phyloP scores from a whole-genome alignment of 2,329 filamentous ascomycete genomes.

The Talaromyces sp. region DNA sequence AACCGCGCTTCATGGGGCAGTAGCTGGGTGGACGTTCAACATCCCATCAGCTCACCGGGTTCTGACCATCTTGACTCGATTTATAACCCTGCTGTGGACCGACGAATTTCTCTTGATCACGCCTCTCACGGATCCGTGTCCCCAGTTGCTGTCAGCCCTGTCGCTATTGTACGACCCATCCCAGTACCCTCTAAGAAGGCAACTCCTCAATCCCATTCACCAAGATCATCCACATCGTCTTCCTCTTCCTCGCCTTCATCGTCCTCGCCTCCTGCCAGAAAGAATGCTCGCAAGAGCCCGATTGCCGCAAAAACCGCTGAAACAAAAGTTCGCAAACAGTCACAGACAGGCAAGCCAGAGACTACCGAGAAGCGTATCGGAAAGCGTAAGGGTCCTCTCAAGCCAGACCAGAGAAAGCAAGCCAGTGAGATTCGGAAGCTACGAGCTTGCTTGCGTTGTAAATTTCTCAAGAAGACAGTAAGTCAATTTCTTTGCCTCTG shows the following conservation, averaged over 20 bases:
- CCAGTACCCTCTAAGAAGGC: conserved; percentile 47
- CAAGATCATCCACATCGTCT: conserved; percentile 56
- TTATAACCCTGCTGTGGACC: conserved; percentile 39
- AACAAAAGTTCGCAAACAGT: conserved; percentile 73
- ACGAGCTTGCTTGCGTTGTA: conserved; percentile 89
- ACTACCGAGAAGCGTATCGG: conserved; percentile 89
- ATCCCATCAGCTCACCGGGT: conserved; percentile 76
- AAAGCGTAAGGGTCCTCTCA: conserved; percentile 80
- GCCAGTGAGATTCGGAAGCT: conserved; percentile 95
- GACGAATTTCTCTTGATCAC: conserved; percentile 41
- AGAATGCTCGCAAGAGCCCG: conserved; percentile 67
- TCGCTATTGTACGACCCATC: conserved; percentile 65
- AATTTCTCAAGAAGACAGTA: conserved; percentile 94
- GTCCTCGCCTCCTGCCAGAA: conserved; percentile 64
- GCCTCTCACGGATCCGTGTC: conserved; percentile 43
- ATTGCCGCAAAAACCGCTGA: conserved; percentile 78
- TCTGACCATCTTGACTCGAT: conserved; percentile 69
- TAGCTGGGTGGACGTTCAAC: conserved; percentile 80
- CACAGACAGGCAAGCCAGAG: conserved; percentile 73
- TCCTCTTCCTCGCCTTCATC: conserved; percentile 62
- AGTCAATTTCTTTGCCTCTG: conserved; percentile 19
- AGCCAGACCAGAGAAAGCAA: conserved; percentile 92
- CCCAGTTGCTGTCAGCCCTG: conserved; percentile 59
- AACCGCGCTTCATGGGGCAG: conserved; percentile 64
- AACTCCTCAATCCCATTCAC: conserved; percentile 58